Percentiles rank a stretch among this genome's conserved stretches.
Conservation (phyloP, 345 rosid species). For the Hevea brasiliensis region DNA sequence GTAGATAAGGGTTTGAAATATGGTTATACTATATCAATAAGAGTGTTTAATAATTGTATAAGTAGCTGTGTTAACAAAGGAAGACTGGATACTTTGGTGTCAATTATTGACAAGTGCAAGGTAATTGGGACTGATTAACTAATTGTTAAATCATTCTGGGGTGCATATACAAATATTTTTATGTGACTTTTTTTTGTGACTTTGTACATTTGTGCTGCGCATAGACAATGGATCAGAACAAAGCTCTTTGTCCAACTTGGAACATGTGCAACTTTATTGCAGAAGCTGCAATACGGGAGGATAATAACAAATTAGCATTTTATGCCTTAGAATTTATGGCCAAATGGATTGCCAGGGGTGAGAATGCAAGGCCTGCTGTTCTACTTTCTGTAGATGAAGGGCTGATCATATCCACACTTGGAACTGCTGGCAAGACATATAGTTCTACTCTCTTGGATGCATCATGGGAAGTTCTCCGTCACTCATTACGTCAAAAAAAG, state of each 20-base stretch:
- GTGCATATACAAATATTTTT: no score
- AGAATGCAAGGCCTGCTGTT: constrained; percentile 60
- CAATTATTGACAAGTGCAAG: constrained; percentile 89
- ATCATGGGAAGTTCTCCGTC: constrained; percentile 72
- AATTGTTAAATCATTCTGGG: not conserved
- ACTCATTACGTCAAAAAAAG: constrained; percentile 64
- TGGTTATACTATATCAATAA: constrained; percentile 56
- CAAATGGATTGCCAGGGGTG: constrained; percentile 75
- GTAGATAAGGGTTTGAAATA: constrained; percentile 59
- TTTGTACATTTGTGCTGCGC: constrained; percentile 23
- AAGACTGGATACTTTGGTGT: constrained; percentile 61
- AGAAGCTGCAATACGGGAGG: constrained; percentile 66
- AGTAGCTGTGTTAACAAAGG: constrained; percentile 51
- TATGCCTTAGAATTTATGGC: constrained; percentile 84
- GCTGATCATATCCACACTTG: constrained; percentile 66
- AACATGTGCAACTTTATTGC: constrained; percentile 59
- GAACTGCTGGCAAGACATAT: constrained; percentile 81
- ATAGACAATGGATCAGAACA: constrained; percentile 79
- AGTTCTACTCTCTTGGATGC: constrained; percentile 69
- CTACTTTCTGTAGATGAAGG: constrained; percentile 83
- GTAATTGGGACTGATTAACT: constrained; percentile 35
- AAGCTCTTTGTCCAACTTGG: constrained; percentile 85
- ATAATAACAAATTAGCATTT: constrained; percentile 76
- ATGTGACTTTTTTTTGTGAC: constrained; percentile 14
- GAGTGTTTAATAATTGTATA: constrained; percentile 56